Percentiles rank a stretch among this genome's conserved stretches.
phyloP scores from a whole-genome alignment of 805 yeast genomes.

The Hanseniaspora clermontiae region DNA sequence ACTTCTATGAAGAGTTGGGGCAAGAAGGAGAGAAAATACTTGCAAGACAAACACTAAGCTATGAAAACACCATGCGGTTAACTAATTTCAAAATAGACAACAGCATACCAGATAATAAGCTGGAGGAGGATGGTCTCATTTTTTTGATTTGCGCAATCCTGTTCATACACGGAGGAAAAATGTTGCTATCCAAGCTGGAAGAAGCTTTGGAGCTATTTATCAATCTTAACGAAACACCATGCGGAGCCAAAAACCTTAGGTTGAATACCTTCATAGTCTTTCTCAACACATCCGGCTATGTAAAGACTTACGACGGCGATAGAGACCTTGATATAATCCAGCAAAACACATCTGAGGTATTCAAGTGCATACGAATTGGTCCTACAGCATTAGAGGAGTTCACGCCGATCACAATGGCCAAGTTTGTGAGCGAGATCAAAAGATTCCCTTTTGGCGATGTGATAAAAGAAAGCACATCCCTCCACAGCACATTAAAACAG shows the following conservation, averaged over 20 bases:
- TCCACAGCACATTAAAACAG: background rate
- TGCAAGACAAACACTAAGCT: background rate
- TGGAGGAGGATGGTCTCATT: constrained; percentile 6
- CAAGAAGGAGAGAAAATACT: background rate
- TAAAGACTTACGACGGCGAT: constrained; percentile 4
- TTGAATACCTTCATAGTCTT: background rate
- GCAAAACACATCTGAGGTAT: background rate
- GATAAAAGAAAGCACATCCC: background rate
- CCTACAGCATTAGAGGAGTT: constrained; percentile 1
- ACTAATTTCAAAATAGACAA: constrained; percentile 9
- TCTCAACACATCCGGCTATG: background rate
- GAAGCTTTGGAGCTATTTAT: constrained; percentile 1
- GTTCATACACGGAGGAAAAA: constrained; percentile 4
- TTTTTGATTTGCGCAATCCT: background rate
- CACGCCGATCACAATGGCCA: constrained; percentile 1
- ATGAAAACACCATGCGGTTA: background rate
- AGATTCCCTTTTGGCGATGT: background rate
- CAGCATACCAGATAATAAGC: background rate
- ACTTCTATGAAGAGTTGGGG: background rate
- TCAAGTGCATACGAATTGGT: constrained; percentile 1
- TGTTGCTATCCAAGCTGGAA: constrained; percentile 1
- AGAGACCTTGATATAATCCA: background rate
- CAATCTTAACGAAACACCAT: background rate
- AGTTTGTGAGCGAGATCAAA: constrained; percentile 4
- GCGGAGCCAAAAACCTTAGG: background rate